Conservation (phyloP, 768 basidiomycete genomes). For the Russula sp. region DNA sequence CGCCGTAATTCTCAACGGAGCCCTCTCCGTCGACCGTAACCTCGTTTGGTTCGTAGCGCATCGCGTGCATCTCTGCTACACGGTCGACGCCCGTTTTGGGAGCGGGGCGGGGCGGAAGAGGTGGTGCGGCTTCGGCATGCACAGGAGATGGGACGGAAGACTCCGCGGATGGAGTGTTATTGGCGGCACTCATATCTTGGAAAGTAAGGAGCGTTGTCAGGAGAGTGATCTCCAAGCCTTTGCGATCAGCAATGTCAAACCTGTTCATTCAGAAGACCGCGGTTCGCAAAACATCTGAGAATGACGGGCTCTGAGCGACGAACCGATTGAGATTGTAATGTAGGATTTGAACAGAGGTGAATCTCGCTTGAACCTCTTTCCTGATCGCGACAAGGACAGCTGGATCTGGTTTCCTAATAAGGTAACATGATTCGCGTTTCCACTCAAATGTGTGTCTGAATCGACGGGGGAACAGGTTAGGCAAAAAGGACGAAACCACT, state of each 20-base stretch:
- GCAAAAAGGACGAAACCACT: not conserved
- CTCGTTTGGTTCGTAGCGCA: constrained; percentile 71
- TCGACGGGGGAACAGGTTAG: not conserved
- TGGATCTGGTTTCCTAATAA: constrained; percentile 82
- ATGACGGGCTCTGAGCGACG: not conserved
- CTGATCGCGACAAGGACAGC: constrained; percentile 81
- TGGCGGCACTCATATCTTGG: constrained; percentile 61
- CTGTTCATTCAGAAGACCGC: constrained; percentile 38
- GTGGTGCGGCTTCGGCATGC: constrained; percentile 34
- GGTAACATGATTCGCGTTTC: constrained; percentile 80
- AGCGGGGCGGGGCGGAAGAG: constrained; percentile 58
- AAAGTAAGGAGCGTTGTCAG: constrained; percentile 75
- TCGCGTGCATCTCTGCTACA: constrained; percentile 67
- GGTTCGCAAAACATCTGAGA: not conserved
- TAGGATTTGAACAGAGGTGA: constrained; percentile 67
- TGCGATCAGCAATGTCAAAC: constrained; percentile 81
- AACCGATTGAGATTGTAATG: constrained; percentile 84
- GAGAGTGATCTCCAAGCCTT: constrained; percentile 81
- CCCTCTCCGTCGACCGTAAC: constrained; percentile 68
- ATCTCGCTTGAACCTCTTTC: constrained; percentile 65
- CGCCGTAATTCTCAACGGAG: constrained; percentile 60
- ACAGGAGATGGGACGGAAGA: constrained; percentile 7
- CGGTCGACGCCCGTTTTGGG: constrained; percentile 65
- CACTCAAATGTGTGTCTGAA: constrained; percentile 79
- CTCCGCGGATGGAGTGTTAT: constrained; percentile 38